These are phyloP conservation scores for Trichomonascaceae sp. DNA, from an alignment of 1,139 yeast genomes.

Conservation along the genomic window DNA sequence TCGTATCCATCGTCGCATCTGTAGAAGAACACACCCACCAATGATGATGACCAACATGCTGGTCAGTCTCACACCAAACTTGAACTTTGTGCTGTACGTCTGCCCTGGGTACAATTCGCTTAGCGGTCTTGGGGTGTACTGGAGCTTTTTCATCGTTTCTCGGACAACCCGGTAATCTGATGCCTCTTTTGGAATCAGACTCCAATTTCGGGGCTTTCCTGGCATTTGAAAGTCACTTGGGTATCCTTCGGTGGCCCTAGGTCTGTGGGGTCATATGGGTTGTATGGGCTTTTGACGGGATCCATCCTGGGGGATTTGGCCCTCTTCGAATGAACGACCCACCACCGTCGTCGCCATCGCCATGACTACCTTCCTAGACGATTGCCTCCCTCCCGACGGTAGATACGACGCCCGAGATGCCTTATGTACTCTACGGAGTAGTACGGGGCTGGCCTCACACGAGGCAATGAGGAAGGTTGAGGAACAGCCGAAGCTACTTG, in stretches of 20 bases:
- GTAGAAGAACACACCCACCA: slow-evolving; percentile 57
- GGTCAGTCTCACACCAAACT: slow-evolving; percentile 27
- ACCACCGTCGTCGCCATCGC: no score
- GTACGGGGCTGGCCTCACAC: no score
- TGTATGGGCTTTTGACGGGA: slow-evolving; percentile 74
- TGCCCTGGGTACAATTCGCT: slow-evolving; percentile 70
- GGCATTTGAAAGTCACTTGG: slow-evolving; percentile 53
- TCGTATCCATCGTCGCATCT: slow-evolving; percentile 82
- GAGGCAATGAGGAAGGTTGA: no score
- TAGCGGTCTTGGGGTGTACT: slow-evolving; percentile 69
- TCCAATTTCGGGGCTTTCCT: slow-evolving; percentile 31
- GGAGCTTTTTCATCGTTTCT: slow-evolving; percentile 57
- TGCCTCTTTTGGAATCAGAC: slow-evolving; percentile 53
- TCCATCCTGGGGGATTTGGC: slow-evolving; percentile 77
- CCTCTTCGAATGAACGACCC: no score
- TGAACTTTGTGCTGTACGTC: slow-evolving; percentile 42
- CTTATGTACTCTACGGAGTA: no score
- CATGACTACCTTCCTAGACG: no score
- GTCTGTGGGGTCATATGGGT: slow-evolving; percentile 73
- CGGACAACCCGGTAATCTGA: slow-evolving; percentile 58
- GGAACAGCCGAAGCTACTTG: no score
- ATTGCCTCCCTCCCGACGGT: no score
- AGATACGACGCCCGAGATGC: no score
- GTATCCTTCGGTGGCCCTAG: slow-evolving; percentile 71
- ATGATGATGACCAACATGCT: slow-evolving; percentile 22